Evolutionary conservation across 1,139 yeast genomes (phyloP).

Genomic region (Hanseniaspora uvarum): DNA sequence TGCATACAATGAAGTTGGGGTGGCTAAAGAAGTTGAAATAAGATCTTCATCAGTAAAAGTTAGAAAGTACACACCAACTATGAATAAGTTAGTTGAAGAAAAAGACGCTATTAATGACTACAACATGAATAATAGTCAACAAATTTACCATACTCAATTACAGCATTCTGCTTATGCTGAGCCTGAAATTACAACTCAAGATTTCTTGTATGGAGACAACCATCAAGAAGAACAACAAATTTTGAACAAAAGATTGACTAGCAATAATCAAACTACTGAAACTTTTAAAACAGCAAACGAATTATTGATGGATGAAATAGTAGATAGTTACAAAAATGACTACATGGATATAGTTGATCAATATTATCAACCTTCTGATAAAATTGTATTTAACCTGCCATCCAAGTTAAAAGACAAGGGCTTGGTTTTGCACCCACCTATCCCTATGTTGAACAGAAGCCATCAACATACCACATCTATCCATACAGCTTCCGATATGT

Average conservation of each 20-base stretch:
- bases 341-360: slow-evolving; percentile 3
- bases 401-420: neutral
- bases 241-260: neutral
- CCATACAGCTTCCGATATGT: slow-evolving; percentile 10
- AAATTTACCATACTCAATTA: neutral
- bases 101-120: neutral
- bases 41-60: neutral
- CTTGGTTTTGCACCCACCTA: slow-evolving; percentile 4
- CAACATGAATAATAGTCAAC: neutral
- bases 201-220: slow-evolving; percentile 10
- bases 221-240: slow-evolving; percentile 3
- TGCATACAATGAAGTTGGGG: neutral
- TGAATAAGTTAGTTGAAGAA: neutral
- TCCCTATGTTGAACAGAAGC: neutral
- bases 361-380: neutral
- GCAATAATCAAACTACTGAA: slow-evolving; percentile 6
- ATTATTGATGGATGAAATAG: slow-evolving; percentile 12
- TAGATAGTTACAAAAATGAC: slow-evolving; percentile 3
- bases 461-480: slow-evolving; percentile 12
- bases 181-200: neutral
- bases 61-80: neutral
- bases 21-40: neutral
- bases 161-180: neutral
- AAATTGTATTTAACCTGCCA: neutral
- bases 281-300: slow-evolving; percentile 9